These are phyloP conservation scores for Phytophthora sojae DNA, from an alignment of 352 stramenopile species.

Conservation along the genomic window DNA sequence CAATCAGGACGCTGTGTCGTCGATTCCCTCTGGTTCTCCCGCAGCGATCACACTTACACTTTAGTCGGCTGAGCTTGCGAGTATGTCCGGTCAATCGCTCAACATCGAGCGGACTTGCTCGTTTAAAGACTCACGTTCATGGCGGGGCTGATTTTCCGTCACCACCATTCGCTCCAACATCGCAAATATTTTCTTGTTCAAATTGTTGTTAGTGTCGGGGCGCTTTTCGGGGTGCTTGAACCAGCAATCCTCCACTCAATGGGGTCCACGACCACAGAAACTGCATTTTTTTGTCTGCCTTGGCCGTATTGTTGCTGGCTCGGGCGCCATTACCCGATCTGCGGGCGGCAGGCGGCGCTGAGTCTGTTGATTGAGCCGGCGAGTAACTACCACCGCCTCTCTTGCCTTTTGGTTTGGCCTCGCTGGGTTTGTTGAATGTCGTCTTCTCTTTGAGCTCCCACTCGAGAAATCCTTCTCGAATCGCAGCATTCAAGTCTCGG, in stretches of 20 bases:
- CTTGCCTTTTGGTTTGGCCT: constrained; percentile 6
- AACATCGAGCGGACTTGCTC: neutral
- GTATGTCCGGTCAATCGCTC: constrained; percentile 5
- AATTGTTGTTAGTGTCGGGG: neutral
- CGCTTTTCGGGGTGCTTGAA: constrained; percentile 11
- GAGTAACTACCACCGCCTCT: neutral
- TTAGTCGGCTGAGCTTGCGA: neutral
- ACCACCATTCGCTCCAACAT: neutral
- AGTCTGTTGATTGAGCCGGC: neutral
- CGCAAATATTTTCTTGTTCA: constrained; percentile 2
- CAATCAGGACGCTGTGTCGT: no score
- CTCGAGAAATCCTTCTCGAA: constrained; percentile 19
- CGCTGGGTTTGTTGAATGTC: neutral
- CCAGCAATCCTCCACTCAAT: constrained; percentile 3
- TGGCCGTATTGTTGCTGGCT: neutral
- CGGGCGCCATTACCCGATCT: neutral
- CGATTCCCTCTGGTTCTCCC: no score
- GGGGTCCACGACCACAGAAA: neutral
- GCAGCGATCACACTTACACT: no score
- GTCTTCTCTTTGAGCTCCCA: constrained; percentile 12
- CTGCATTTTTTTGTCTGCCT: constrained; percentile 2
- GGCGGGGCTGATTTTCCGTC: neutral
- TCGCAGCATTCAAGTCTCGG: constrained; percentile 1
- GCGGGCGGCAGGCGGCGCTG: neutral
- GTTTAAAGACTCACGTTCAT: constrained; percentile 1